Evolutionary conservation across 345 rosid species (phyloP), one percentile per base, ranked within the genome.

Genomic region (Salix dunnii): DNA sequence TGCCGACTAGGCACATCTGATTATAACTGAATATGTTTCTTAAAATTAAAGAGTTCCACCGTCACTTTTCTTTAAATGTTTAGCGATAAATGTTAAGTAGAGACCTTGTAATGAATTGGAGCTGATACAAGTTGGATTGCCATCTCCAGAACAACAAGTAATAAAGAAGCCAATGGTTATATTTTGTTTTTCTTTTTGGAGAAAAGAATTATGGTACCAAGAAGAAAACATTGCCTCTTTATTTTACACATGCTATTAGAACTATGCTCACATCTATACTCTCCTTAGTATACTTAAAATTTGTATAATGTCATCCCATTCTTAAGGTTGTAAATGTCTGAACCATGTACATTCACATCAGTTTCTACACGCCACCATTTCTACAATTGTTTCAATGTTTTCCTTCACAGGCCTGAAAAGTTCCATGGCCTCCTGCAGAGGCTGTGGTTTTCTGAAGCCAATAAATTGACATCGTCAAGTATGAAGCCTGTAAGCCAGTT

Each of bases 391-490:
- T 36, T 69, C 23, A 36, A 6, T 49, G 42, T 77, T 42, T 42
- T 71, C 43, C 28, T 72, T 64, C 63, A 43, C 73, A 89, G 92
- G 89, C 90, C 92, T 13, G 85, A 84, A 73, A 84, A 75, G 49
- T 88, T 88, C 79, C 65, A 79, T 48, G 86, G 84, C 72, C 89
- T 90, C 53, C 84, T 86, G 53, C 85, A 80, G 83, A 88, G 85
- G 84, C 74, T 90, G 76, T 76, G 33, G 68, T 84, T 80, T 74
- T 76, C 77, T 70, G 87, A 85, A 82, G 76, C 87, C 78, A 77
- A 71, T 70, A 81, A 78, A 40, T 42, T 82, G 78, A 46, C 76
- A 40, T 81, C 83, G 61, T 71, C 85, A 65, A 76, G 71, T 74
- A 74, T 84, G 67, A 78, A 65, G 64, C 71, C 84, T 21, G 84